Evolutionary conservation across 306 rosid species (phyloP), one percentile per base, ranked within the genome.

Genomic region (Mimosa bimucronata): DNA sequence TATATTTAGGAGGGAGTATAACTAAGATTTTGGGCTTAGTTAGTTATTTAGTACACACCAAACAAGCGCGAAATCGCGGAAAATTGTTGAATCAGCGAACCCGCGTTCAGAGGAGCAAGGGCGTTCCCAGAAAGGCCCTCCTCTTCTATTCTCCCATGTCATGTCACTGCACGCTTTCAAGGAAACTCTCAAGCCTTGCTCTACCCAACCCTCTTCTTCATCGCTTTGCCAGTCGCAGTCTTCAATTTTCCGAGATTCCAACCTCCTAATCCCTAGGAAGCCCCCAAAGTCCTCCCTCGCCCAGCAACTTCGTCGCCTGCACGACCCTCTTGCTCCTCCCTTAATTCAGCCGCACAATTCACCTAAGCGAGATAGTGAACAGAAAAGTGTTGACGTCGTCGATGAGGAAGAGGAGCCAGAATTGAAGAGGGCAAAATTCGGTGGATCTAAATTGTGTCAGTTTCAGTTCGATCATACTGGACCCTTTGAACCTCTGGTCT

Each of bases 271-370:
- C 88, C 76, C 76, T 10, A 84, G 97, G 76, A 89, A 80, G 78
- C 98, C 97, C 70, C 97, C 97, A 1, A 95, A 92, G 81, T 86
- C 97, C 40, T 86, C 97, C 73, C 85, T 92, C 60, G 79, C 96
- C 23, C 79, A 83, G 71, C 97, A 92, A 85, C 90, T 95, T 84
- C 86, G 82, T 45, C 94, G 97, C 72, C 94, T 92, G 66, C 75
- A 88, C 2, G 91, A 89, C 66, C 73, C 94, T 16, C 18, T 53
- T 48, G 55, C 67, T 50, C 72, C 68, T 3, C 82, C 85, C 14
- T 78, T 85, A 7, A 66, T 60, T 75, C 81, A 67, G 66, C 80
- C 83, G 2, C 82, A 66, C 57, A 23, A 66, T 64, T 71, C 75
- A 71, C 77, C 34, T 34, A 76, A 55, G 67, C 73, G n/a, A 58